Base-by-base conservation (phyloP, 805 yeast species). In the Candida nonsorbophila region DNA sequence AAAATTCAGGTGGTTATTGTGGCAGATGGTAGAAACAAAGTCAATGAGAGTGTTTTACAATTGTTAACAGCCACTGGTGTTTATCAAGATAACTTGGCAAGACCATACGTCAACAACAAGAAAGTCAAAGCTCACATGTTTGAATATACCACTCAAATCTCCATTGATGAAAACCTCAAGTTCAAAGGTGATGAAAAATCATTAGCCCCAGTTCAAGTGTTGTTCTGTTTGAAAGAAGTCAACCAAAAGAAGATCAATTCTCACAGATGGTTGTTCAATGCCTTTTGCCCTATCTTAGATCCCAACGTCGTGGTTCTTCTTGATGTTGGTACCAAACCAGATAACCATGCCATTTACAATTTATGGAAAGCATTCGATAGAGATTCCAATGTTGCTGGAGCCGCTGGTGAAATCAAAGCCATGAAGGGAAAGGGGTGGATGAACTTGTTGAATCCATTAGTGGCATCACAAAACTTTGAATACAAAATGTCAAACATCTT, bases 291-390 rank as follows among this genome's bases (percentile, higher is more conserved):
- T 2, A 72, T 80, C 12, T 62, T 94, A 40, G 84, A 88, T 45
- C 98, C 99, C 9, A 88, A 86, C 44, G 94, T 90, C 10, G 79
- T 90, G 32, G 76, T 86, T 6, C 59, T 92, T 36, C 69, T 92
- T 28, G 99, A 92, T 66, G 98, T 92, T n/a, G 99, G 99, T 38
- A 92, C 99, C 0, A 77, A 81, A 46, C 94, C 97, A n/a, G 87
- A 86, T 40, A 72, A 74, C 26, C 78, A 82, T 30, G 90, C 97
- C 0, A 67, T 90, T 15, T 94, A 92, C 49, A 92, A 90, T 44
- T 65, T 92, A 36, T 92, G 99, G 99, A 92, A 92, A 56, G 94
- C 96, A 0, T 92, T 92, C 55, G 98, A 92, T 55, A 72, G 78
- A 43, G 97, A 92, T 51, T 87, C 97, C 1, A 88, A 90, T 46